A percentile compares a stretch with the other conserved stretches of the same genome.
Evolutionary conservation across 2,329 filamentous ascomycete species (phyloP).

Genomic region (Pezicula rhizophila): DNA sequence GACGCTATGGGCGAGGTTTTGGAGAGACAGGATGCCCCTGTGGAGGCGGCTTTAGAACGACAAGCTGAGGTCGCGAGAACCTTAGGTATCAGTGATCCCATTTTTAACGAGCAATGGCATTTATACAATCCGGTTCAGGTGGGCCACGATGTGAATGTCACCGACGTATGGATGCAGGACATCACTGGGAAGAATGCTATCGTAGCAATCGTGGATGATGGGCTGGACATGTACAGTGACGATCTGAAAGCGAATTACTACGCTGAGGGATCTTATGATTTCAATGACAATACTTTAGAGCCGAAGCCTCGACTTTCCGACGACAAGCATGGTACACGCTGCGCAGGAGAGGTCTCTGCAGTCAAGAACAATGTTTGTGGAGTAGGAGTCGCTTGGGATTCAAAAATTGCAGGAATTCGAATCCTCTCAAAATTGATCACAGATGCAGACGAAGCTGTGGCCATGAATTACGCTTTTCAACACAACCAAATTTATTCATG

Average conservation of each 20-base stretch:
- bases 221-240: constrained; percentile 89
- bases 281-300: constrained; percentile 77
- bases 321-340: constrained; percentile 87
- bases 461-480: constrained; percentile 88
- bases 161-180: constrained; percentile 82
- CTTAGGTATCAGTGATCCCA: constrained; percentile 80
- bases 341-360: constrained; percentile 88
- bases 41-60: constrained; percentile 41
- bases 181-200: constrained; percentile 85
- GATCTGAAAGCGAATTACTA: constrained; percentile 94
- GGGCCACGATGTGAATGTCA: constrained; percentile 95
- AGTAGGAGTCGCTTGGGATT: constrained; percentile 90
- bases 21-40: constrained; percentile 15
- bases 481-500: constrained; percentile 97
- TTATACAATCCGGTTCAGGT: constrained; percentile 74
- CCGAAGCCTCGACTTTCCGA: constrained; percentile 79
- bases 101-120: constrained; percentile 95
- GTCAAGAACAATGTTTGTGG: constrained; percentile 91
- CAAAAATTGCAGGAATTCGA: constrained; percentile 83
- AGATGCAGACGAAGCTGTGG: constrained; percentile 85
- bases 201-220: constrained; percentile 93
- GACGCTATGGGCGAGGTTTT: constrained; percentile 12
- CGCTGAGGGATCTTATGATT: constrained; percentile 87
- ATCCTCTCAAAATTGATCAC: constrained; percentile 88
- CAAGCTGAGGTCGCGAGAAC: constrained; percentile 55